Conservation (phyloP, 2,329 filamentous ascomycete species). For the Xylaria sp. region DNA sequence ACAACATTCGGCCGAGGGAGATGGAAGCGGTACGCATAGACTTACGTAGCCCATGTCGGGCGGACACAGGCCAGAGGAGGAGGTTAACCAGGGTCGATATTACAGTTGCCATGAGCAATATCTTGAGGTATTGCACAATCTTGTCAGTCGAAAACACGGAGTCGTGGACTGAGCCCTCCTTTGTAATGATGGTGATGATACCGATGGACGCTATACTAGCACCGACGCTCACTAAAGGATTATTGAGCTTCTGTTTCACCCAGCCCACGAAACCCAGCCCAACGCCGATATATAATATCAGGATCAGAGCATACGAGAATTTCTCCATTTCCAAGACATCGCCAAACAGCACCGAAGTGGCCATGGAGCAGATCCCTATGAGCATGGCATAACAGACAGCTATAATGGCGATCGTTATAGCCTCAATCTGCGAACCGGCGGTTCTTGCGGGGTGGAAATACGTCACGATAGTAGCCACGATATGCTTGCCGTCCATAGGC, state of each 20-base stretch:
- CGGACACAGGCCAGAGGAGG: slow-evolving; percentile 77
- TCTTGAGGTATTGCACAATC: slow-evolving; percentile 81
- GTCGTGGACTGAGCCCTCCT: slow-evolving; percentile 84
- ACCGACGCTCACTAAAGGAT: slow-evolving; percentile 81
- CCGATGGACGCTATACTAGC: slow-evolving; percentile 86
- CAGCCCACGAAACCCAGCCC: slow-evolving; percentile 87
- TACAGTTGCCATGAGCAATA: slow-evolving; percentile 78
- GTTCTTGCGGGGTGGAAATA: slow-evolving; percentile 93
- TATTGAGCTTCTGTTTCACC: slow-evolving; percentile 80
- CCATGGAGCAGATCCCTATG: slow-evolving; percentile 84
- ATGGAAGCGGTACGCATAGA: slow-evolving; percentile 77
- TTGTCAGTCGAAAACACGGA: slow-evolving; percentile 83
- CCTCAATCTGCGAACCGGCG: slow-evolving; percentile 88
- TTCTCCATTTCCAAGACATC: slow-evolving; percentile 67
- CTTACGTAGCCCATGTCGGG: slow-evolving; percentile 72
- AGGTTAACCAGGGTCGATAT: slow-evolving; percentile 77
- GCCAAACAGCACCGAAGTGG: slow-evolving; percentile 80
- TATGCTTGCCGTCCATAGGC: slow-evolving; percentile 87
- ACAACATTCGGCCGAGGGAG: slow-evolving; percentile 79
- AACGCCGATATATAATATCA: slow-evolving; percentile 83
- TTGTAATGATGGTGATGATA: slow-evolving; percentile 87
- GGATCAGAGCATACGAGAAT: slow-evolving; percentile 77
- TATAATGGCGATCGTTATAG: slow-evolving; percentile 74
- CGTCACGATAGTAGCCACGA: slow-evolving; percentile 90
- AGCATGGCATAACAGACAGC: slow-evolving; percentile 81